Percentiles rank a stretch among this genome's conserved stretches.
These are phyloP conservation scores for Aspergillus ibericus DNA, from an alignment of 2,329 filamentous ascomycete species.

Conservation along the genomic window DNA sequence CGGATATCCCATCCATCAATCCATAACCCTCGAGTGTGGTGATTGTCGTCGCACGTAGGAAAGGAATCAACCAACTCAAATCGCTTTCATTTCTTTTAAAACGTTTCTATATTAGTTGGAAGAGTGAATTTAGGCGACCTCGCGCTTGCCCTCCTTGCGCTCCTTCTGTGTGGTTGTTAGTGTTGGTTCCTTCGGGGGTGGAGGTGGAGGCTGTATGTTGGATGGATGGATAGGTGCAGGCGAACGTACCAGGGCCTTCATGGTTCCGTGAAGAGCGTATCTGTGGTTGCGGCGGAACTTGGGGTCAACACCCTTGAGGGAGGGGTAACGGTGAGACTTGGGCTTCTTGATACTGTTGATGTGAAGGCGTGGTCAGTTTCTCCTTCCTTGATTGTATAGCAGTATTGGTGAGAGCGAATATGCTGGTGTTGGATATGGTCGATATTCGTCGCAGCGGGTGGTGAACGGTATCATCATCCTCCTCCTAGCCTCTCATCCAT, in stretches of 20 bases:
- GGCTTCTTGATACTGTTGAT: slow-evolving; percentile 95
- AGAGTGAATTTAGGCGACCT: slow-evolving; percentile 65
- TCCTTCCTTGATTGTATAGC: background rate
- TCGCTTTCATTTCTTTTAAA: slow-evolving; percentile 32
- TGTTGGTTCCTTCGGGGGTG: slow-evolving; percentile 1
- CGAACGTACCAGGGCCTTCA: slow-evolving; percentile 86
- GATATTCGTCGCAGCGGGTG: background rate
- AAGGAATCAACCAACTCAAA: slow-evolving; percentile 28
- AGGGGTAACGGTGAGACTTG: slow-evolving; percentile 98
- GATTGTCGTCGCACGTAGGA: background rate
- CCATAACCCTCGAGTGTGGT: background rate
- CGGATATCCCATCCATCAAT: background rate
- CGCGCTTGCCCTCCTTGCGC: slow-evolving; percentile 92
- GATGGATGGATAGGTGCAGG: background rate
- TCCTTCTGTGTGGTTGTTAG: slow-evolving; percentile 73
- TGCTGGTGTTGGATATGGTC: background rate
- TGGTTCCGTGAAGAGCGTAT: slow-evolving; percentile 98
- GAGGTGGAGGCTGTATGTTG: background rate
- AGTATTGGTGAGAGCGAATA: background rate
- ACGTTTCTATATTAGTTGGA: slow-evolving; percentile 31
- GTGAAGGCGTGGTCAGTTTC: slow-evolving; percentile 23
- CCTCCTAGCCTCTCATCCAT: background rate
- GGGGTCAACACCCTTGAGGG: slow-evolving; percentile 96
- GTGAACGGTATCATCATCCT: background rate
- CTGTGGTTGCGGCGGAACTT: slow-evolving; percentile 99